Percentiles rank a stretch among this genome's conserved stretches.
phyloP scores from a whole-genome alignment of 2,329 filamentous ascomycete species.

The Colletotrichum eleusines region DNA sequence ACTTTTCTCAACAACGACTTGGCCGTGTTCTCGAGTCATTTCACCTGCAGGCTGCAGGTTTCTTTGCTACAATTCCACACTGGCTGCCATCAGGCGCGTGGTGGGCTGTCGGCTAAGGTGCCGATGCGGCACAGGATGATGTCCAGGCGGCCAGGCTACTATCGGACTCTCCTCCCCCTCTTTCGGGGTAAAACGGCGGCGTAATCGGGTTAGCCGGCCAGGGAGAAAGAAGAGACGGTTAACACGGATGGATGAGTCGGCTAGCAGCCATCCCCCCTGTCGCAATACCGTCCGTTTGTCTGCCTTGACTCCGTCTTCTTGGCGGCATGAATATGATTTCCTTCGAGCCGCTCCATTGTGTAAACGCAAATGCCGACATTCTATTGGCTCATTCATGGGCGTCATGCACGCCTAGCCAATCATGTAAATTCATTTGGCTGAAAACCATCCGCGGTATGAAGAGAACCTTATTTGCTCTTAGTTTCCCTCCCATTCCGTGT shows the following conservation, averaged over 20 bases:
- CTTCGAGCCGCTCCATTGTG: constrained; percentile 20
- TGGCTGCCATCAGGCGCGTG: constrained; percentile 13
- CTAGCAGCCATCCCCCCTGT: neutral
- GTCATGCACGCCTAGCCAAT: neutral
- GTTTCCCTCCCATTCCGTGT: neutral
- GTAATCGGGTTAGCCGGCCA: neutral
- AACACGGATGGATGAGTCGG: neutral
- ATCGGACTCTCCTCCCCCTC: neutral
- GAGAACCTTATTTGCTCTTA: neutral
- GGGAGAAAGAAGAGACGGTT: neutral
- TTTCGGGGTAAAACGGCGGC: neutral
- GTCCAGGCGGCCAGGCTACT: neutral
- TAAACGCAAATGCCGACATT: constrained; percentile 15
- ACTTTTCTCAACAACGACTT: neutral
- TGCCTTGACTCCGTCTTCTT: neutral
- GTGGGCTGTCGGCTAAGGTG: constrained; percentile 9
- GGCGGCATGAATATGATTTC: neutral
- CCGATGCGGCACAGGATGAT: constrained; percentile 20
- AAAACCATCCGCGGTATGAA: neutral
- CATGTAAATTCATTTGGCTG: neutral
- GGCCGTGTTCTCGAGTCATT: neutral
- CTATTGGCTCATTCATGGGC: neutral
- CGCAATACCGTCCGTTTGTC: too few relatives aligned
- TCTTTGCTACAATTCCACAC: constrained; percentile 1
- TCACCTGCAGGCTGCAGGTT: constrained; percentile 1